Base-by-base conservation (phyloP, 768 basidiomycete species). In the Sistotremastrum niveocremeum region DNA sequence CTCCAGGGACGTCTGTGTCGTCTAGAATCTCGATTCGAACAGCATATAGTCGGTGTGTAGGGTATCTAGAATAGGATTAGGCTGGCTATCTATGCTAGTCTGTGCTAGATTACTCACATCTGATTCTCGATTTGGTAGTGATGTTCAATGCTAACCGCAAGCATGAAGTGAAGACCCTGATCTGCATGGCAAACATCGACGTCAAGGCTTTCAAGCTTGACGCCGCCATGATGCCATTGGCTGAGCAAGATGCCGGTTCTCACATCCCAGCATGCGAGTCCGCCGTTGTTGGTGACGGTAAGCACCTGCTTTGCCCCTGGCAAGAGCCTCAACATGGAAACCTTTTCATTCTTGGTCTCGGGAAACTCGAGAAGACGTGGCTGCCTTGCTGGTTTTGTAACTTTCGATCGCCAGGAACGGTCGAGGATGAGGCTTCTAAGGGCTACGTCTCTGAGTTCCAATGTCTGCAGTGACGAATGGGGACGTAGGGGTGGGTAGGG, bases 271-370 rank as follows among this genome's bases (percentile, higher is more conserved):
- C 47, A 48, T 7, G 47, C 45, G 9, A 48, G 28, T 7, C 29
- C 33, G 10, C 47, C 47, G 20, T 48, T 40, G 9, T 12, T 33
- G 4, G 47, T 48, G 3, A 48, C 41, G 7, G 45, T 31, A 6
- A 48, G 44, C 29, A 48, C 43, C 28, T 44, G 36, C 10, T 44
- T 33, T 8, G 42, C 47, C 20, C 47, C 47, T 10, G 47, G 47
- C 31, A 48, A 37, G n/a, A 48, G n/a, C 8, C 47, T 34, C 31
- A 48, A 32, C 47, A 48, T 48, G 42, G 45, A 44, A 34, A 48
- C 42, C 34, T 34, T 28, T 5, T 29, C 41, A 9, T 44, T 44
- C 34, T 48, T 45, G 3, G 32, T 7, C 8, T 41, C 36, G 10
- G 34, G 33, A 33, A 48, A 44, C 9, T 44, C 42, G 5, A 48